Evolutionary conservation across 768 basidiomycete species (phyloP).

Genomic region (Auriscalpium orientale): DNA sequence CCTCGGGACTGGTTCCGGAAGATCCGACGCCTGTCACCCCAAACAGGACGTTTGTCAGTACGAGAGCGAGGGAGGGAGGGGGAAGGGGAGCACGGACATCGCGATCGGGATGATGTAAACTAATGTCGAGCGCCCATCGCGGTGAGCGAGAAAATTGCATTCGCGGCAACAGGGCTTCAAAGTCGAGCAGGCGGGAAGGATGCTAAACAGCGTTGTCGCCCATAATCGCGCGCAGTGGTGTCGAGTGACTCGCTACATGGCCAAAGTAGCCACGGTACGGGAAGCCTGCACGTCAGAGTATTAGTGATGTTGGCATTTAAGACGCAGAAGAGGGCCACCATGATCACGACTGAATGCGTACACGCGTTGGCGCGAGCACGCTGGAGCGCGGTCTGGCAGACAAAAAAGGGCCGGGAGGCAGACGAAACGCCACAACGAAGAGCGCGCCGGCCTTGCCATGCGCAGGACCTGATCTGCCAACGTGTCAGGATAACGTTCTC

Average conservation of each 20-base stretch:
- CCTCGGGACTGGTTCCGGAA: slow-evolving; percentile 71
- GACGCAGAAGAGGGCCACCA: slow-evolving; percentile 30
- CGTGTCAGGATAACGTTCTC: not conserved
- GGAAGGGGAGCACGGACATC: slow-evolving; percentile 27
- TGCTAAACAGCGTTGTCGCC: slow-evolving; percentile 57
- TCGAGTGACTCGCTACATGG: slow-evolving; percentile 46
- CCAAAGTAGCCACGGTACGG: slow-evolving; percentile 79
- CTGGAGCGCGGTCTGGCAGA: slow-evolving; percentile 78
- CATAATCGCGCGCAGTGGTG: slow-evolving; percentile 78
- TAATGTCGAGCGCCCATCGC: slow-evolving; percentile 71
- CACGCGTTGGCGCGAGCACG: slow-evolving; percentile 71
- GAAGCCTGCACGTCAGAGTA: slow-evolving; percentile 48
- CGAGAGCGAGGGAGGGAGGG: not conserved
- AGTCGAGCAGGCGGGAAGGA: slow-evolving; percentile 65
- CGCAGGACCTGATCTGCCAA: slow-evolving; percentile 60
- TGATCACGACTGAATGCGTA: slow-evolving; percentile 82
- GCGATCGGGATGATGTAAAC: slow-evolving; percentile 84
- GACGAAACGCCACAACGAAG: slow-evolving; percentile 74
- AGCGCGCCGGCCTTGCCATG: slow-evolving; percentile 69
- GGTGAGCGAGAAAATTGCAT: slow-evolving; percentile 76
- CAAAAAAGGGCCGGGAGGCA: slow-evolving; percentile 86
- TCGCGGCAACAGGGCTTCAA: slow-evolving; percentile 69
- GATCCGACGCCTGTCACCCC: slow-evolving; percentile 39
- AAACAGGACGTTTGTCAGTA: not conserved
- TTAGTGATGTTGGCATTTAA: not conserved